A percentile compares a stretch with the other conserved stretches of the same genome.
phyloP scores from a whole-genome alignment of 768 basidiomycete genomes.

The Trametes maxima region DNA sequence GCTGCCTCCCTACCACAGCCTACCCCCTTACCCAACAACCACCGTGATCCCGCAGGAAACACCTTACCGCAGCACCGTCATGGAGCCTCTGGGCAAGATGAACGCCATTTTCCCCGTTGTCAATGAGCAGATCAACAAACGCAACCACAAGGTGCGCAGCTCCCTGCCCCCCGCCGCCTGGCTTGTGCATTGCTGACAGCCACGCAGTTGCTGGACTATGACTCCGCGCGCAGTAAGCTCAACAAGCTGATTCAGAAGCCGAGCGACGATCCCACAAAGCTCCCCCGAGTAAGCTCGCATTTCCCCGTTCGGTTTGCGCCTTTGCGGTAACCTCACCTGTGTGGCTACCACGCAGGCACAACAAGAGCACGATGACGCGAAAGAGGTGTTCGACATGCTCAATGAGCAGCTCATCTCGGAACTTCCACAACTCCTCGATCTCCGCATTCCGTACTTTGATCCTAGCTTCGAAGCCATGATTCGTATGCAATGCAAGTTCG shows the following conservation, averaged over 20 bases:
- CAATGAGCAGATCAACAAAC: slow-evolving; percentile 91
- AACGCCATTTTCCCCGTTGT: slow-evolving; percentile 92
- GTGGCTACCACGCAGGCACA: slow-evolving; percentile 62
- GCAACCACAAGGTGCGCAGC: slow-evolving; percentile 86
- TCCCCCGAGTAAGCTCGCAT: slow-evolving; percentile 69
- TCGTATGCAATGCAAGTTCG: slow-evolving; percentile 95
- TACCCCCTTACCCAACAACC: background rate
- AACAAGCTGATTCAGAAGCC: slow-evolving; percentile 92
- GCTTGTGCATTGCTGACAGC: background rate
- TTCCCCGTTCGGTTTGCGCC: background rate
- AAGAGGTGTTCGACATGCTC: slow-evolving; percentile 90
- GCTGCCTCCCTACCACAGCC: slow-evolving; percentile 31
- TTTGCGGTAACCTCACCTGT: background rate
- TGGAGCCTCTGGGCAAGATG: slow-evolving; percentile 96
- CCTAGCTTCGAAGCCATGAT: slow-evolving; percentile 99
- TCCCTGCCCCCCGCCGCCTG: background rate
- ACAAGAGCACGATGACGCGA: slow-evolving; percentile 93
- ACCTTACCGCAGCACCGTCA: slow-evolving; percentile 92
- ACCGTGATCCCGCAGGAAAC: slow-evolving; percentile 60
- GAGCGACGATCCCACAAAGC: slow-evolving; percentile 87
- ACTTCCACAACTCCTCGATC: slow-evolving; percentile 88
- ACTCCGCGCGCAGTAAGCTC: slow-evolving; percentile 86
- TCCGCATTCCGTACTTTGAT: slow-evolving; percentile 97
- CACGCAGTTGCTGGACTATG: slow-evolving; percentile 88
- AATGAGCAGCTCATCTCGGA: slow-evolving; percentile 92